Evolutionary conservation across 2,329 filamentous ascomycete species (phyloP), one percentile per base, ranked within the genome.

Genomic region (Akanthomyces dipterigenus): DNA sequence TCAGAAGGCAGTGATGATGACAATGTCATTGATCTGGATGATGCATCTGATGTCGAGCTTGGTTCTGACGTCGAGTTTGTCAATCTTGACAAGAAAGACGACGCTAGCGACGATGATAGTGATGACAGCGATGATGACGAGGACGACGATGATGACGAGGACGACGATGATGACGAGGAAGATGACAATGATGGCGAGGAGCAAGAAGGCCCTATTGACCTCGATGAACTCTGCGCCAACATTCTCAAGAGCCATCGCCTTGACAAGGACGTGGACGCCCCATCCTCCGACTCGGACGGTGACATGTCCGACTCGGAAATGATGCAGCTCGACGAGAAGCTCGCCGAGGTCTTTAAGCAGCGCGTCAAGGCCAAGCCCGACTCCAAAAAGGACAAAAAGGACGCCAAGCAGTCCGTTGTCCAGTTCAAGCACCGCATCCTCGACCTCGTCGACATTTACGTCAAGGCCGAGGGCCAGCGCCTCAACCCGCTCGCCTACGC

Each of bases 291-390:
- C 34, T 82, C 82, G 11, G 88, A 89, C 63, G 86, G 84, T 3
- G 91, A 96, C 49, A 96, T 99, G 92, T 89, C 91, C 64, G 93
- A 98, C 75, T 92, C 93, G 20, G 89, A 96, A 71, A 98, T 98
- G 95, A 87, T 96, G 76, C 87, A 87, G 3, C 79, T 98, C 18
- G 93, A 98, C 69, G 83, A 84, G 12, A 88, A 93, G 70, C 84
- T 99, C 4, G 85, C 87, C 55, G 90, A 90, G 65, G 91, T 97
- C 64, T 96, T 98, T 80, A 86, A 87, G 66, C 87, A 93, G 66
- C 86, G 88, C 54, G 85, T 84, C 65, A 88, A 91, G 72, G 67
- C 68, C 20, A 78, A 78, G 18, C 77, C 79, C 1, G 87, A 82
- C 71, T 88, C 89, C 70, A 95, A 93, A 77, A 90, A 93, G 74